A percentile compares a stretch with the other conserved stretches of the same genome.
Evolutionary conservation across 768 basidiomycete species (phyloP).

Genomic region (Amanita rimosa): DNA sequence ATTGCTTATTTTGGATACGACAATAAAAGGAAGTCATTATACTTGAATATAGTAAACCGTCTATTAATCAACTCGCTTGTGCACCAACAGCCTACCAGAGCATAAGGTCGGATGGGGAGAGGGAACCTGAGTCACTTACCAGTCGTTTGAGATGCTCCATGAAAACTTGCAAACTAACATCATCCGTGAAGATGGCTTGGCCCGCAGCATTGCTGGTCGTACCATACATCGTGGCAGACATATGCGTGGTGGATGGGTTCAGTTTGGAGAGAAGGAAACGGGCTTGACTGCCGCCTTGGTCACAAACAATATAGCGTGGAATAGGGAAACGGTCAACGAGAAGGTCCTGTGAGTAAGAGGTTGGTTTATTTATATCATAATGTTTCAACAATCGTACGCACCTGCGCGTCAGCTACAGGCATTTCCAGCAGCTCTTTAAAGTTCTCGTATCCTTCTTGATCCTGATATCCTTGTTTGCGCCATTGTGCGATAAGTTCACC

Average conservation of each 20-base stretch:
- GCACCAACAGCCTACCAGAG: slow-evolving; percentile 19
- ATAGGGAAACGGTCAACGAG: slow-evolving; percentile 94
- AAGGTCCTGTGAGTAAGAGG: slow-evolving; percentile 50
- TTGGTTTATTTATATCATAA: background rate
- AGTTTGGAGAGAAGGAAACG: slow-evolving; percentile 96
- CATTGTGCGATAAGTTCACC: slow-evolving; percentile 95
- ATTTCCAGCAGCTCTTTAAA: slow-evolving; percentile 87
- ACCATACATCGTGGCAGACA: slow-evolving; percentile 89
- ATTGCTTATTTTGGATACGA: background rate
- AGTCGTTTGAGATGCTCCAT: slow-evolving; percentile 96
- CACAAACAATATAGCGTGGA: slow-evolving; percentile 95
- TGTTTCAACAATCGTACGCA: slow-evolving; percentile 15
- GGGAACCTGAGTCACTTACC: slow-evolving; percentile 30
- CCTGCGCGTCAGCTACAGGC: slow-evolving; percentile 85
- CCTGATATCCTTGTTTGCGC: slow-evolving; percentile 97
- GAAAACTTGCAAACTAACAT: slow-evolving; percentile 95
- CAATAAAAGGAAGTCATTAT: background rate
- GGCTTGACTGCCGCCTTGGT: slow-evolving; percentile 95
- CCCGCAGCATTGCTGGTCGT: slow-evolving; percentile 56
- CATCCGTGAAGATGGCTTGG: slow-evolving; percentile 96
- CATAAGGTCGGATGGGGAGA: background rate
- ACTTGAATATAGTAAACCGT: background rate
- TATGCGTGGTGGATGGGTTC: slow-evolving; percentile 97
- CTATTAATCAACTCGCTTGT: slow-evolving; percentile 15
- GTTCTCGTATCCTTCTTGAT: slow-evolving; percentile 98